Base-by-base conservation (phyloP, 192 early-diverging fungal genomes). In the Backusella tarrabulga region DNA sequence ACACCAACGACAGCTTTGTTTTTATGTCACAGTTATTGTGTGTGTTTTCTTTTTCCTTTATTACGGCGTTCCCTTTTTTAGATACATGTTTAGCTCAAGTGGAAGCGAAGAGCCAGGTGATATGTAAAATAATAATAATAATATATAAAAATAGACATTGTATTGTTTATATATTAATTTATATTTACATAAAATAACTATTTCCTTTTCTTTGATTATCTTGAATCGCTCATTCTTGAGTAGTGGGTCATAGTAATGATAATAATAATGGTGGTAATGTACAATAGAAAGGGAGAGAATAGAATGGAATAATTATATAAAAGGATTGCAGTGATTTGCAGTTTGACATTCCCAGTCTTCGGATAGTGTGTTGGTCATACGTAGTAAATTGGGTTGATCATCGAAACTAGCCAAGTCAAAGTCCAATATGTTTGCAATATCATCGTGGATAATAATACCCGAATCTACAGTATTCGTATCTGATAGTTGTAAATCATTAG, bases 1-100 rank as follows among this genome's bases (percentile, higher is more conserved):
- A 6, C 82, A 83, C n/a, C 76, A 83, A 67, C 73, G 82, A 52
- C 82, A 83, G 38, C 44, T 83, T 15, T 83, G 82, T 26, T 70
- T 77, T 69, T 83, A 83, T n/a, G 74, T 83, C 2, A 29, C 68
- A 1, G 40, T 77, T 8, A 56, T 71, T 19, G 60, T 82, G 0
- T 23, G 72, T 26, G 72, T 67, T 41, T 82, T 82, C 63, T 72
- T 82, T 54, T 60, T 82, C 44, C 4, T 82, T 32, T 82, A 82
- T 67, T 82, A 80, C 67, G 79, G 79, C 1, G 23, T 54, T 17
- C 71, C 71, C 14, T 70, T 70, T 41, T 23, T 36, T 23, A 70
- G n/a, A 70, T 35, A 38, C 38, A 38, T 38, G 21, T 36, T 70
- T 70, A 21, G 68, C 21, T 70, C 68, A n/a, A 70, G n/a, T 41